Base-by-base conservation (phyloP, 331 rosid genomes). In the Quercus phellos region DNA sequence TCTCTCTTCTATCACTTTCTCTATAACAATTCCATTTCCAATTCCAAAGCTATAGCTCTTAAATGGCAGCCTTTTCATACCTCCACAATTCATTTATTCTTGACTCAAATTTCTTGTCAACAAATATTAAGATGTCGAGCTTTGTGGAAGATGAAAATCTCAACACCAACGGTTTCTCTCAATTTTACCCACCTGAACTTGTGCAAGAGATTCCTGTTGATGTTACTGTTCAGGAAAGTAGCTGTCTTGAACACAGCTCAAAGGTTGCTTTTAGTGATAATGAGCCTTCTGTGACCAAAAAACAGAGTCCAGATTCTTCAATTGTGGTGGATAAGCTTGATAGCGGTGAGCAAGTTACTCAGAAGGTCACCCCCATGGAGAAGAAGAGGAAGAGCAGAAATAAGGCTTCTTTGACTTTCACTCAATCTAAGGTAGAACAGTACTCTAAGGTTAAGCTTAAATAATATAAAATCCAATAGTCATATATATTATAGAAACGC, bases 51-150 rank as follows among this genome's bases (percentile, higher is more conserved):
- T 46, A 46, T 12, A 46, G 53, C 53, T 38, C 30, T 55, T 74
- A 72, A 4, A 91, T 92, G 97, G 96, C 91, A 72, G 87, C 96
- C 77, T 89, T 87, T 86, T 83, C 96, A 75, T 85, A 69, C 87
- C 92, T 86, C 42, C 78, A 72, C 59, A 70, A 72, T 46, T 75
- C 81, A 55, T 82, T 85, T 69, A 79, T 80, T 68, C 80, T 78
- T 75, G 87, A 90, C 88, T 79, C 92, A 14, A 18, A 74, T 79
- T 58, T 73, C 73, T 75, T 77, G 75, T 64, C 80, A 72, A 59
- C 80, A 72, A 59, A 27, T 73, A 50, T 27, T 70, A 56, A 79
- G 79, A 42, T 69, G 26, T 56, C 87, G 26, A 42, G 74, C 69
- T 58, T 55, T 1, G 30, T 2, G 58, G 80, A 79, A 2, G 83